Percentiles rank a stretch among this genome's conserved stretches.
Evolutionary conservation across 305 asterid species (phyloP).

Genomic region (Fraxinus velutina): DNA sequence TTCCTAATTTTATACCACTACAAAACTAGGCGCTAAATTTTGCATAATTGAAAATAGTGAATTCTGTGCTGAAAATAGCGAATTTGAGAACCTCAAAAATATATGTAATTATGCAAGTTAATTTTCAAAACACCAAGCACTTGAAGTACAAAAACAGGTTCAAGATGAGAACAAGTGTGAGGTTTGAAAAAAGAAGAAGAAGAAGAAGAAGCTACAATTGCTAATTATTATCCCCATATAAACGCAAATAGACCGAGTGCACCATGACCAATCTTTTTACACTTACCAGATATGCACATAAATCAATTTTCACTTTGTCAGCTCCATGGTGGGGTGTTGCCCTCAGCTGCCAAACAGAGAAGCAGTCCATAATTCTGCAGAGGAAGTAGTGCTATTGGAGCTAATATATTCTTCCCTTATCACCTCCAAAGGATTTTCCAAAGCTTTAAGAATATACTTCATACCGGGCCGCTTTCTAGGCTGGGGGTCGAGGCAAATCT

Average conservation of each 20-base stretch:
- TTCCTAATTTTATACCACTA: not conserved
- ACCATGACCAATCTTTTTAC: not conserved
- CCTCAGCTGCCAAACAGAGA: constrained; percentile 83
- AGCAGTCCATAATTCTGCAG: constrained; percentile 83
- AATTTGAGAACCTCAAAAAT: not conserved
- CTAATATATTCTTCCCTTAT: constrained; percentile 71
- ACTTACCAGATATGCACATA: not conserved
- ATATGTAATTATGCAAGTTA: not conserved
- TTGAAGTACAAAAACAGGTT: not conserved
- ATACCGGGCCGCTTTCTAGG: constrained; percentile 70
- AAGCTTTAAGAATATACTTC: constrained; percentile 76
- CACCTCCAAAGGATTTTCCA: constrained; percentile 79
- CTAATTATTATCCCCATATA: not conserved
- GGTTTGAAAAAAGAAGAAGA: not conserved
- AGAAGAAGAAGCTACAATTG: not conserved
- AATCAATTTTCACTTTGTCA: constrained; percentile 20
- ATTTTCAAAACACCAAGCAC: not conserved
- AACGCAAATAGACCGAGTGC: not conserved
- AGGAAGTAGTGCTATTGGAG: constrained; percentile 57
- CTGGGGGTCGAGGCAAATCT: constrained; percentile 79
- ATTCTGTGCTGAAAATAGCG: not conserved
- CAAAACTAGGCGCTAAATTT: not conserved
- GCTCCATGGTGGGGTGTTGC: constrained; percentile 55
- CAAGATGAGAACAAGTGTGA: not conserved
- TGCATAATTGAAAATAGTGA: not conserved